phyloP scores from a whole-genome alignment of 768 basidiomycete genomes.

The Boletus subcaerulescens region DNA sequence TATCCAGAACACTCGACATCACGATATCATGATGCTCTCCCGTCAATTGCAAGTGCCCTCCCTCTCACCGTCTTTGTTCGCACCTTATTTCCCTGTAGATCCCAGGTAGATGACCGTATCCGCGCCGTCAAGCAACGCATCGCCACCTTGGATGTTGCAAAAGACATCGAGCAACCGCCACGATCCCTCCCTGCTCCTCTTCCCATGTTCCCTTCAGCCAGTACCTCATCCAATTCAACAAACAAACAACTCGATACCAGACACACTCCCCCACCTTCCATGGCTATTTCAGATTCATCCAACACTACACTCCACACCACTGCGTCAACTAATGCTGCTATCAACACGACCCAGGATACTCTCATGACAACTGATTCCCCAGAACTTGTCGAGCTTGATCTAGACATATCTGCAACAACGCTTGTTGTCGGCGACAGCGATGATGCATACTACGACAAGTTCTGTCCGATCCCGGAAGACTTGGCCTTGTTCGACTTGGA shows the following conservation, averaged over 20 bases:
- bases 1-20: constrained; percentile 16
- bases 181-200: not conserved
- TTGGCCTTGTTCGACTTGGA: constrained; percentile 13
- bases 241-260: not conserved
- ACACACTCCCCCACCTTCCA: constrained; percentile 15
- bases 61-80: not conserved
- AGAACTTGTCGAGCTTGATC: constrained; percentile 20
- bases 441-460: constrained; percentile 45
- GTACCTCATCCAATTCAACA: not conserved
- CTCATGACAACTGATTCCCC: constrained; percentile 6
- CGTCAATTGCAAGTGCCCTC: constrained; percentile 34
- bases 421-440: constrained; percentile 38
- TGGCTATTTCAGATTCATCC: constrained; percentile 17
- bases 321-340: not conserved
- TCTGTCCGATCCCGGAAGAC: constrained; percentile 34
- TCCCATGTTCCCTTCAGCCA: constrained; percentile 1
- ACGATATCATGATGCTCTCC: constrained; percentile 43
- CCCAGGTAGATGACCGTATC: constrained; percentile 38
- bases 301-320: constrained; percentile 8
- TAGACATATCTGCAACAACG: constrained; percentile 17
- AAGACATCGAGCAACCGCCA: not conserved
- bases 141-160: constrained; percentile 4
- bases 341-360: not conserved
- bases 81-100: constrained; percentile 23
- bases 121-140: constrained; percentile 37